phyloP scores from a whole-genome alignment of 768 basidiomycete genomes.

The Serendipita indica region DNA sequence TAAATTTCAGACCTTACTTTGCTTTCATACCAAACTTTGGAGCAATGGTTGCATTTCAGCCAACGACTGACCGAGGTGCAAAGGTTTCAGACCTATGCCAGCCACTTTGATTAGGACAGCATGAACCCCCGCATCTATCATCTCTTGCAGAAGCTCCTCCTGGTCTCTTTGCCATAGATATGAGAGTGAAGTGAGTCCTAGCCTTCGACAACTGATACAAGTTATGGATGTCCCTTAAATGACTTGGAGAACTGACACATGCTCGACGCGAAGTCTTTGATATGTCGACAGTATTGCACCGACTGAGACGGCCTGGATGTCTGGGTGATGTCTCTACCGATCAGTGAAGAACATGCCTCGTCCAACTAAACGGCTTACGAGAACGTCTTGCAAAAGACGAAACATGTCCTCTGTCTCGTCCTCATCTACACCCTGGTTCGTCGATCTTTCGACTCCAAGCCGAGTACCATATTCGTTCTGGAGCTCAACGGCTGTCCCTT shows the following conservation, averaged over 20 bases:
- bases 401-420: slow-evolving; percentile 96
- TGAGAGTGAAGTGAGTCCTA: slow-evolving; percentile 62
- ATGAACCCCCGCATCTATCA: slow-evolving; percentile 66
- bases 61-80: slow-evolving; percentile 68
- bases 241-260: slow-evolving; percentile 50
- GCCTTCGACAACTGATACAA: slow-evolving; percentile 51
- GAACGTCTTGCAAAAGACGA: slow-evolving; percentile 52
- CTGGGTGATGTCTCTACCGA: slow-evolving; percentile 54
- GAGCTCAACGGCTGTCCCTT: slow-evolving; percentile 65
- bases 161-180: slow-evolving; percentile 95
- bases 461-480: slow-evolving; percentile 75
- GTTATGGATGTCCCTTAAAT: background rate
- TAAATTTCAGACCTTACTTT: background rate
- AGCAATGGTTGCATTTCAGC: slow-evolving; percentile 60
- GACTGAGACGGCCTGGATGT: slow-evolving; percentile 74
- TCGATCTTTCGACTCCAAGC: slow-evolving; percentile 29
- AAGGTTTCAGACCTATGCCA: slow-evolving; percentile 68
- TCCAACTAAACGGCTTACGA: slow-evolving; percentile 34
- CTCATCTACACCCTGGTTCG: slow-evolving; percentile 25
- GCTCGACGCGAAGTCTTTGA: slow-evolving; percentile 91
- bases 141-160: slow-evolving; percentile 66
- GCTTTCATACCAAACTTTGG: slow-evolving; percentile 43
- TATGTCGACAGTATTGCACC: slow-evolving; percentile 97
- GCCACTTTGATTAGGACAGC: slow-evolving; percentile 90
- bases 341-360: slow-evolving; percentile 7